These are phyloP conservation scores for Sporothrix sp. DNA, from an alignment of 2,329 filamentous ascomycete species.

Conservation along the genomic window DNA sequence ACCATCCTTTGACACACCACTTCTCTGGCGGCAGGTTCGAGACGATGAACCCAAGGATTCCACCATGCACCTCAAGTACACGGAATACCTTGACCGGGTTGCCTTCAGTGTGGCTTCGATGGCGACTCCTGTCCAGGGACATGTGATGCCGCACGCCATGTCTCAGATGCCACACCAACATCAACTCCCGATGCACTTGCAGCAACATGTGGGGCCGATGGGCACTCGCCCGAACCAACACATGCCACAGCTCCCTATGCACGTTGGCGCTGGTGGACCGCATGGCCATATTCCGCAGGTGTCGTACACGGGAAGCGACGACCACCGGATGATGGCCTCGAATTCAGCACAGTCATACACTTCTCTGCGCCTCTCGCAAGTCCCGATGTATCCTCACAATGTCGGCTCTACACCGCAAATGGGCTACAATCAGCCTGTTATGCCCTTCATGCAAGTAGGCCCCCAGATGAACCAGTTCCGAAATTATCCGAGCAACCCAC, in stretches of 20 bases:
- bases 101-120: constrained; percentile 39
- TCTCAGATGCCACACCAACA: constrained; percentile 72
- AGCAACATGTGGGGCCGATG: constrained; percentile 63
- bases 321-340: constrained; percentile 77
- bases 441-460: constrained; percentile 60
- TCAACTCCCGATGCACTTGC: constrained; percentile 64
- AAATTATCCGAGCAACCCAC: constrained; percentile 60
- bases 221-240: constrained; percentile 62
- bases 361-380: constrained; percentile 67
- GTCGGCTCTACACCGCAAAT: constrained; percentile 62
- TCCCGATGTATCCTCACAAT: constrained; percentile 58
- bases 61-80: constrained; percentile 58
- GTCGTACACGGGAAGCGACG: constrained; percentile 60
- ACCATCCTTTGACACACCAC: constrained; percentile 71
- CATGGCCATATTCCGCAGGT: constrained; percentile 57
- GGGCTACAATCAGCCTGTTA: constrained; percentile 61
- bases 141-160: constrained; percentile 56
- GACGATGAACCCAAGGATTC: constrained; percentile 65
- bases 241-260: constrained; percentile 68
- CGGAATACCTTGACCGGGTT: constrained; percentile 67
- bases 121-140: constrained; percentile 45
- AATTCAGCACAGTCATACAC: constrained; percentile 77
- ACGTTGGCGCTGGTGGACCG: constrained; percentile 46
- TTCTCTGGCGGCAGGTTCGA: constrained; percentile 68
- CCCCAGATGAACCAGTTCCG: constrained; percentile 62